A percentile compares a stretch with the other conserved stretches of the same genome.
phyloP scores from a whole-genome alignment of 192 early-diverging fungal genomes.

The Coemansia sp. region DNA sequence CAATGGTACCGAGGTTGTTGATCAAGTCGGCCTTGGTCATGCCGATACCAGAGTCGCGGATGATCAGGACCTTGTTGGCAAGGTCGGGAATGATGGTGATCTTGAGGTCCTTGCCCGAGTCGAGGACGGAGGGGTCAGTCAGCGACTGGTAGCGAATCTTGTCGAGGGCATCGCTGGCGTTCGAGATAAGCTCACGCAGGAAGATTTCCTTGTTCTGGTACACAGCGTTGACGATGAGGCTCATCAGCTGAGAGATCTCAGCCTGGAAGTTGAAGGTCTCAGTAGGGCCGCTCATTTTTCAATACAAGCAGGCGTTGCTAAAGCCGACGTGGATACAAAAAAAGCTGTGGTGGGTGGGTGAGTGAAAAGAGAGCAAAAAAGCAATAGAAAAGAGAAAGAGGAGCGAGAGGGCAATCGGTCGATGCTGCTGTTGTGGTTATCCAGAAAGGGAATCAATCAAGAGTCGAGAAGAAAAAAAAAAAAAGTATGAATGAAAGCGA shows the following conservation, averaged over 20 bases:
- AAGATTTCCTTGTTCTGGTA: conserved; percentile 99
- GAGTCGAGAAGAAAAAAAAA: neutral
- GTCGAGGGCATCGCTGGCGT: conserved; percentile 94
- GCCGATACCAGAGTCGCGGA: conserved; percentile 87
- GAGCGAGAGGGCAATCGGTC: neutral
- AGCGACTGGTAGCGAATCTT: conserved; percentile 97
- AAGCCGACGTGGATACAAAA: conserved; percentile 9
- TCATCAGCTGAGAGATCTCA: conserved; percentile 99
- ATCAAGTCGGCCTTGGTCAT: conserved; percentile 74
- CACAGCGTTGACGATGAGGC: conserved; percentile 99
- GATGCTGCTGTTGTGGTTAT: neutral
- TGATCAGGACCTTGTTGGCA: conserved; percentile 83
- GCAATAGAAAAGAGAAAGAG: conserved; percentile 1
- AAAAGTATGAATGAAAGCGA: neutral
- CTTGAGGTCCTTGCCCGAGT: conserved; percentile 91
- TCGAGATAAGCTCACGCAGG: conserved; percentile 97
- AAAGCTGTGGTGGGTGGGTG: neutral
- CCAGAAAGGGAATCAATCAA: neutral
- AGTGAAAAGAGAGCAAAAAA: conserved; percentile 4
- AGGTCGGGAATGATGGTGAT: conserved; percentile 92
- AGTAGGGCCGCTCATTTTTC: conserved; percentile 55
- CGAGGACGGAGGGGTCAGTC: conserved; percentile 87
- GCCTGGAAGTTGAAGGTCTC: conserved; percentile 95
- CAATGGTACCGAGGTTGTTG: conserved; percentile 95
- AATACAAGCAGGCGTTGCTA: conserved; percentile 5